A percentile compares a stretch with the other conserved stretches of the same genome.
These are phyloP conservation scores for Colletotrichum sidae DNA, from an alignment of 2,329 filamentous ascomycete species.

Conservation along the genomic window DNA sequence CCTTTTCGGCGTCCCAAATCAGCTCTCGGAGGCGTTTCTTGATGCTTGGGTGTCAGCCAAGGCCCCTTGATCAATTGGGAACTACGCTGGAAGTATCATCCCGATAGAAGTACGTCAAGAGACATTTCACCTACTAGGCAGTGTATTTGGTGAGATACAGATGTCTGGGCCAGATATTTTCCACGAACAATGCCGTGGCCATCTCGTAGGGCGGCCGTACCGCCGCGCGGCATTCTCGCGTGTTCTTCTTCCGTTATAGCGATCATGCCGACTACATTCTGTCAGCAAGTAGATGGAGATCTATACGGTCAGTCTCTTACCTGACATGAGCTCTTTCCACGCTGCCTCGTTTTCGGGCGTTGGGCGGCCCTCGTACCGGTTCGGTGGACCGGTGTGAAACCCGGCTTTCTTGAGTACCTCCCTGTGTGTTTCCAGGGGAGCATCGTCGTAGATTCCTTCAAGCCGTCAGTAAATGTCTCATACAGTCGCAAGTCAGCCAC, in stretches of 20 bases:
- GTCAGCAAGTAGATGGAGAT: not conserved
- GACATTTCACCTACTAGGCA: not conserved
- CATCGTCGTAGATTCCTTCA: not conserved
- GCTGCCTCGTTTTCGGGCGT: slow-evolving; percentile 5
- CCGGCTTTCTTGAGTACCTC: not conserved
- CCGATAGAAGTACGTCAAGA: not conserved
- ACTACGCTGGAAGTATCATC: too few species aligned
- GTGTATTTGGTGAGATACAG: not conserved
- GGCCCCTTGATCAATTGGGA: not conserved
- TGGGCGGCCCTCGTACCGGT: not conserved
- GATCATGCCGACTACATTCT: not conserved
- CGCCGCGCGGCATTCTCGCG: not conserved
- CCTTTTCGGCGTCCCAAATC: slow-evolving; percentile 1
- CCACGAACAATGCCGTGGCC: not conserved
- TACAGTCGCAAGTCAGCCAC: not conserved
- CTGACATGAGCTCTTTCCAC: not conserved
- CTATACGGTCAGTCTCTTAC: not conserved
- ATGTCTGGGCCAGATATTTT: not conserved
- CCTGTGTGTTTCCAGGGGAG: not conserved
- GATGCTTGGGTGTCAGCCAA: not conserved
- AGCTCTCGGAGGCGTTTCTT: slow-evolving; percentile 5
- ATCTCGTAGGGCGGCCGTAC: not conserved
- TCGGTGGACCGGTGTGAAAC: not conserved
- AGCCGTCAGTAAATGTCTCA: not conserved
- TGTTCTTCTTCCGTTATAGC: not conserved